Percentiles rank a stretch among this genome's conserved stretches.
Evolutionary conservation across 331 rosid species (phyloP).

Genomic region (Cucumis variabilis): DNA sequence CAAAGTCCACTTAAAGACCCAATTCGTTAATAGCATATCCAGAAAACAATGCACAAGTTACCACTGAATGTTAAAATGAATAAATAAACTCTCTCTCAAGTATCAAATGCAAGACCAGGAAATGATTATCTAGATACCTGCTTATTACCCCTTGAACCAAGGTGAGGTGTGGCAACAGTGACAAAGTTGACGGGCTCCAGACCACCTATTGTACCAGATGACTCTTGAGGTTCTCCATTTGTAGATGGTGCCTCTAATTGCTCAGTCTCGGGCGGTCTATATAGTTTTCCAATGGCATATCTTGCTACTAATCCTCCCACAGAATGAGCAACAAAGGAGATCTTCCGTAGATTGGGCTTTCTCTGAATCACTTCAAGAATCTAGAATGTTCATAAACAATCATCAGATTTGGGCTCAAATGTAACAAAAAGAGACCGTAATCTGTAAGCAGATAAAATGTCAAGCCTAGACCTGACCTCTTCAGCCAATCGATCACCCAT

Average conservation of each 20-base stretch:
- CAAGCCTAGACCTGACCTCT: constrained; percentile 60
- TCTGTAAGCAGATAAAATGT: neutral
- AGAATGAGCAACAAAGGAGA: constrained; percentile 93
- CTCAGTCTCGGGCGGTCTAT: constrained; percentile 59
- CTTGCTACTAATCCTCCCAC: constrained; percentile 98
- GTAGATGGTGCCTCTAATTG: constrained; percentile 39
- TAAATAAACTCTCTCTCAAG: neutral
- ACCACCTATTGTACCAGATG: constrained; percentile 71
- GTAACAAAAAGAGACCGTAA: neutral
- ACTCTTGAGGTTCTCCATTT: constrained; percentile 45
- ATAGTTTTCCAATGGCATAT: constrained; percentile 86
- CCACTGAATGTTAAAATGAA: neutral
- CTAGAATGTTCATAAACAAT: constrained; percentile 45
- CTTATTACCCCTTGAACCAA: constrained; percentile 97
- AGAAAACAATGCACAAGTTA: neutral
- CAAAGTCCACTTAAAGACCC: neutral
- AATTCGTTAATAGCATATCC: neutral
- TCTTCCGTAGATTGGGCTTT: constrained; percentile 69
- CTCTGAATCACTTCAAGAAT: constrained; percentile 71
- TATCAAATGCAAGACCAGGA: neutral
- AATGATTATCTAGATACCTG: constrained; percentile 59
- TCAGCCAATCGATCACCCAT: constrained; percentile 92
- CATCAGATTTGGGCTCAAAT: constrained; percentile 3
- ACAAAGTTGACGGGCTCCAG: constrained; percentile 87
- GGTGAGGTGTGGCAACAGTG: constrained; percentile 96